Evolutionary conservation across 108 stramenopile genomes (phyloP).

Genomic region (Fistulifera solaris): DNA sequence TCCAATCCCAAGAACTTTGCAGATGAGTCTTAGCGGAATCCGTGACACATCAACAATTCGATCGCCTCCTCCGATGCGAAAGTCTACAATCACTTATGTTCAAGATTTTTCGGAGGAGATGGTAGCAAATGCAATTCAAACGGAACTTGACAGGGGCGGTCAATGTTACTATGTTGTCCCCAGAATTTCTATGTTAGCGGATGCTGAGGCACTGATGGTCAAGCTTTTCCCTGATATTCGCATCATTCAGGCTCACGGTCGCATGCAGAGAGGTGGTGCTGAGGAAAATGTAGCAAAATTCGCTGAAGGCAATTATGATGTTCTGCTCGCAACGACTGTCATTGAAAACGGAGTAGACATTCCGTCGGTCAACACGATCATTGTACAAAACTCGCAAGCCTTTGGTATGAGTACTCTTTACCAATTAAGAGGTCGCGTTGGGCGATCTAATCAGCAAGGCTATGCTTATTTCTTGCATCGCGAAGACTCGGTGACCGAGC

Average conservation of each 20-base stretch:
- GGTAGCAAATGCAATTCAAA: constrained; percentile 46
- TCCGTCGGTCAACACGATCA: constrained; percentile 90
- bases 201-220: constrained; percentile 46
- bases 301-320: constrained; percentile 76
- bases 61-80: constrained; percentile 82
- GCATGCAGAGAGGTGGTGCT: constrained; percentile 55
- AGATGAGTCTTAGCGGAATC: constrained; percentile 86
- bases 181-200: constrained; percentile 67
- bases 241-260: constrained; percentile 82
- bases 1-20: constrained; percentile 92
- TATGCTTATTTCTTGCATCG: constrained; percentile 82
- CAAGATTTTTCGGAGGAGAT: constrained; percentile 54
- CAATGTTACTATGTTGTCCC: constrained; percentile 91
- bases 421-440: constrained; percentile 91
- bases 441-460: constrained; percentile 80
- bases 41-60: constrained; percentile 86
- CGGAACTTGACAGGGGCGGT: constrained; percentile 75
- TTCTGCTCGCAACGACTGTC: constrained; percentile 92
- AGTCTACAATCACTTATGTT: constrained; percentile 71
- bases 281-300: constrained; percentile 80
- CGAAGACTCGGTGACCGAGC: constrained; percentile 56
- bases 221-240: constrained; percentile 61
- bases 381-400: constrained; percentile 82
- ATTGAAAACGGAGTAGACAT: constrained; percentile 98
- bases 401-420: constrained; percentile 94